A percentile compares a stretch with the other conserved stretches of the same genome.
Conservation (phyloP, 768 basidiomycete species). For the Pulveroboletus sp. region DNA sequence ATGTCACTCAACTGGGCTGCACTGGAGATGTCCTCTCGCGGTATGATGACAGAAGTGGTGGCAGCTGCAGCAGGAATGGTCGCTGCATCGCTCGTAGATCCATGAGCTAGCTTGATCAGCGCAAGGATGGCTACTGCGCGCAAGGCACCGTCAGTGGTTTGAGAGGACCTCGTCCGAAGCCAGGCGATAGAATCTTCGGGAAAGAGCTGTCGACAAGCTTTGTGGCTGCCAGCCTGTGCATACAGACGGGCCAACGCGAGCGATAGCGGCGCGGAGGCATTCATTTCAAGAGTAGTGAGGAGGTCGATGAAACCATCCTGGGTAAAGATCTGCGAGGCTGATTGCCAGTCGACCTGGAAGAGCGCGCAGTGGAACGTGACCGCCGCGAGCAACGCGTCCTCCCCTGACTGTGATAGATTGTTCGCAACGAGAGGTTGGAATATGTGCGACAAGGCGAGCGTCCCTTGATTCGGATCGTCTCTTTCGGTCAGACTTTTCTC, state of each 20-base stretch:
- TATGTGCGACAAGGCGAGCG: constrained; percentile 44
- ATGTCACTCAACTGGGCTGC: constrained; percentile 55
- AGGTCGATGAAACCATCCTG: constrained; percentile 60
- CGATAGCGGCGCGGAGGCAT: constrained; percentile 44
- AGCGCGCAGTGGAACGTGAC: constrained; percentile 71
- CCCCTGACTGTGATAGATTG: constrained; percentile 53
- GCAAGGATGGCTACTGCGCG: constrained; percentile 68
- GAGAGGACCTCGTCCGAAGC: constrained; percentile 58
- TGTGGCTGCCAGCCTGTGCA: constrained; percentile 72
- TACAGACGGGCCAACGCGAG: constrained; percentile 69
- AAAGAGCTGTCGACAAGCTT: constrained; percentile 61
- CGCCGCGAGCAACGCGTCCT: constrained; percentile 48
- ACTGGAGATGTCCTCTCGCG: constrained; percentile 41
- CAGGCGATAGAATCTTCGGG: constrained; percentile 56
- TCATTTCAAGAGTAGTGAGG: constrained; percentile 64
- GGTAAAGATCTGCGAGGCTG: constrained; percentile 61
- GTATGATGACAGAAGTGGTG: constrained; percentile 3
- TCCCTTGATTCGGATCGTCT: constrained; percentile 43
- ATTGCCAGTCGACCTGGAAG: constrained; percentile 75
- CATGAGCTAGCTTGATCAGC: constrained; percentile 72
- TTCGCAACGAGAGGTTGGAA: constrained; percentile 50
- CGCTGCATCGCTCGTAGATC: constrained; percentile 42
- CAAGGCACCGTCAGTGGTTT: constrained; percentile 42
- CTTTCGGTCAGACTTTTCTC: constrained; percentile 33
- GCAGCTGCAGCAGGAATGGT: constrained; percentile 13